A percentile compares a stretch with the other conserved stretches of the same genome.
phyloP scores from a whole-genome alignment of 306 rosid species.

The Cucumis cinereus region DNA sequence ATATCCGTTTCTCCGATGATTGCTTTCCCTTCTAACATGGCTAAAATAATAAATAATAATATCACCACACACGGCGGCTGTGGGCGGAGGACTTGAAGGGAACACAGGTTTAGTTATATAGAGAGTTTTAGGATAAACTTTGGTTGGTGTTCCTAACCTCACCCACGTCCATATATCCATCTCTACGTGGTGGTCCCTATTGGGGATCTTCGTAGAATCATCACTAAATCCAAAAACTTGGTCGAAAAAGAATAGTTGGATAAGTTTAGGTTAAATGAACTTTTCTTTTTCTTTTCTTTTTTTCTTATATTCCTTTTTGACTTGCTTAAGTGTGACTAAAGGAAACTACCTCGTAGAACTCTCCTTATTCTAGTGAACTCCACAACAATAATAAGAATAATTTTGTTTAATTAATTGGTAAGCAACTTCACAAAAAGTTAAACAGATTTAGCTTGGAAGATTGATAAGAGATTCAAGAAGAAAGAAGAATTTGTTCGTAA shows the following conservation, averaged over 20 bases:
- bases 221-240: neutral
- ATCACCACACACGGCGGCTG: neutral
- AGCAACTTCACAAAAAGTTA: too few species aligned
- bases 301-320: too few species aligned
- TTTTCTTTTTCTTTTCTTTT: too few species aligned
- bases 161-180: neutral
- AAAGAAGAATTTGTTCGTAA: too few species aligned
- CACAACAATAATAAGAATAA: too few species aligned
- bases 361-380: too few species aligned
- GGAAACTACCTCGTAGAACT: too few species aligned
- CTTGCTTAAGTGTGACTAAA: too few species aligned
- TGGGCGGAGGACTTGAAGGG: neutral
- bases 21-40: slow-evolving; percentile 82
- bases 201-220: neutral
- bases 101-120: neutral
- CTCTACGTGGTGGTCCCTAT: neutral
- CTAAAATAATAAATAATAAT: neutral
- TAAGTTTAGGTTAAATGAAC: neutral
- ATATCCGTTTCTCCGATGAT: slow-evolving; percentile 75
- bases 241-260: neutral
- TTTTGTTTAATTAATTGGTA: too few species aligned
- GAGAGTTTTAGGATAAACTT: neutral
- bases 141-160: neutral
- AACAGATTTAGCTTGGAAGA: too few species aligned
- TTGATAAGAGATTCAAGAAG: too few species aligned